Evolutionary conservation across 2,329 filamentous ascomycete species (phyloP), one percentile per base, ranked within the genome.

Genomic region (Pseudogymnoascus sp.): DNA sequence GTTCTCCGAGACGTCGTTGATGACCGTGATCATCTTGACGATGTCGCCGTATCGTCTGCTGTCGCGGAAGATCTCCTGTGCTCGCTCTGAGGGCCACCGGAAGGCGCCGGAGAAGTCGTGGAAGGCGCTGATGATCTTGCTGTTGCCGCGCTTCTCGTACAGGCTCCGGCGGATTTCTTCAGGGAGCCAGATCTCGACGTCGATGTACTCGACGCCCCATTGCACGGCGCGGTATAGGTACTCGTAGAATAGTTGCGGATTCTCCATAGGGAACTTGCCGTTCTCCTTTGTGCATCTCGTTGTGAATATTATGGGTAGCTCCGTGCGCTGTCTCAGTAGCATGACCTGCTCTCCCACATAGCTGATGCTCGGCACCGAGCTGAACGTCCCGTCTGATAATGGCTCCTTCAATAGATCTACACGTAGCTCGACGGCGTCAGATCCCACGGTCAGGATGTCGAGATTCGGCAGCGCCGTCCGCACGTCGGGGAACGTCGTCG

Each of bases 261-360:
- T 84, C 42, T 91, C 86, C 88, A 93, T 93, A 0, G 91, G 91
- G 67, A 95, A 96, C 23, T 86, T 86, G 34, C 91, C 91, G 71
- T 93, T 95, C 71, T 96, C 91, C 31, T 82, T 85, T 1, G 85
- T 91, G 73, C 91, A 95, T 68, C 91, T 82, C 0, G 89, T 93
- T 0, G 91, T 96, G 73, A 93, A 93, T 64, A 96, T 92, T 72
- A 96, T 91, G n/a, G 91, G 91, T 45, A 96, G 78, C 71, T 96
- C 91, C 0, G 90, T 95, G 67, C 89, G 84, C 74, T 95, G 90
- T 23, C 91, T 85, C 66, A 96, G 76, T 1, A 91, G 78, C 89
- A 93, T 93, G 63, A 96, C 81, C 75, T 96, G 91, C 74, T 93
- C 86, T 29, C 90, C 91, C 8, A 96, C 90, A 74, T 95, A 95